phyloP scores from a whole-genome alignment of 2,329 filamentous ascomycete species.

The Aureobasidium sp. region DNA sequence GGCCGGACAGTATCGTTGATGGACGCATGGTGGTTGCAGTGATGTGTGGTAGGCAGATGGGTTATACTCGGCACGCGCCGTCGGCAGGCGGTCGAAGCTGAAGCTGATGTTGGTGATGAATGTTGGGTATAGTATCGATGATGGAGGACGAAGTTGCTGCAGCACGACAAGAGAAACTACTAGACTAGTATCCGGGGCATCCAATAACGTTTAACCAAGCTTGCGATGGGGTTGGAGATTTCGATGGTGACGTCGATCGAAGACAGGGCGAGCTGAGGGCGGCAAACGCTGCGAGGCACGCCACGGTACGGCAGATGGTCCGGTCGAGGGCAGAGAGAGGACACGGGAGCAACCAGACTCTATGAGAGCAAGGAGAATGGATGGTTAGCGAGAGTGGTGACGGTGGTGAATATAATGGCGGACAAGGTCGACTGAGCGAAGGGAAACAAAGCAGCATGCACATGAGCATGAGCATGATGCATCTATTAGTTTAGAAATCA shows the following conservation, averaged over 20 bases:
- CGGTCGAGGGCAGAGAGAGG: neutral
- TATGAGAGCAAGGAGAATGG: neutral
- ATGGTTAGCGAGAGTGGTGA: neutral
- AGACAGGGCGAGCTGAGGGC: conserved; percentile 1
- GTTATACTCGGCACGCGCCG: neutral
- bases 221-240: neutral
- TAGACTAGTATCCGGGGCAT: neutral
- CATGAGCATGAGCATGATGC: neutral
- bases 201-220: neutral
- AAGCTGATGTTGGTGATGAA: neutral
- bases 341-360: neutral
- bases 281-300: neutral
- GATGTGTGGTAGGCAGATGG: neutral
- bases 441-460: neutral
- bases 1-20: conserved; percentile 11
- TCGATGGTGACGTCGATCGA: conserved; percentile 7
- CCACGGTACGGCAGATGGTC: neutral
- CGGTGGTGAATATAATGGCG: neutral
- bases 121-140: neutral
- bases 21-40: conserved; percentile 14
- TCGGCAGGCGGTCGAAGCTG: neutral
- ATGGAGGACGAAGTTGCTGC: neutral
- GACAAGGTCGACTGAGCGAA: neutral
- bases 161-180: neutral
- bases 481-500: neutral